These are phyloP conservation scores for Chaetomium strumarium DNA, from an alignment of 2,329 filamentous ascomycete species.

Conservation along the genomic window DNA sequence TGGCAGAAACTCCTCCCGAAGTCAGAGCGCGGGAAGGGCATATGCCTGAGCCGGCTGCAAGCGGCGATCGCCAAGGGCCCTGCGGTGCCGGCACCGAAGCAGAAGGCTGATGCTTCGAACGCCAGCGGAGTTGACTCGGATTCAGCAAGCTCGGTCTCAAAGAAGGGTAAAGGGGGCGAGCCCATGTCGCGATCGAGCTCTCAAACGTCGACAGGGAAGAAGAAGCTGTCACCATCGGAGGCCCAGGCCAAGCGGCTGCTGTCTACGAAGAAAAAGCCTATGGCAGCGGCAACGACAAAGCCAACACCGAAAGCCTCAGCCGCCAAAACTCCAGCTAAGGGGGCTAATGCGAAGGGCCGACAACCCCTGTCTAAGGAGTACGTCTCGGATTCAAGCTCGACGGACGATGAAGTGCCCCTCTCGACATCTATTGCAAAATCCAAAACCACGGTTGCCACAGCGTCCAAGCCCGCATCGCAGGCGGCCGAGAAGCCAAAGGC, in stretches of 20 bases:
- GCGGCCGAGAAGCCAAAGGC: slow-evolving; percentile 23
- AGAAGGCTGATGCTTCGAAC: slow-evolving; percentile 46
- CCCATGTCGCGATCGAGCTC: slow-evolving; percentile 26
- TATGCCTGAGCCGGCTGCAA: slow-evolving; percentile 56
- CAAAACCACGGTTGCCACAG: slow-evolving; percentile 14
- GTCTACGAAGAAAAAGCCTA: slow-evolving; percentile 37
- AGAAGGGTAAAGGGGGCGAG: slow-evolving; percentile 38
- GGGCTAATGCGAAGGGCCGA: slow-evolving; percentile 35
- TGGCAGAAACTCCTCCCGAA: slow-evolving; percentile 57
- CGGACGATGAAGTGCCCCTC: slow-evolving; percentile 44
- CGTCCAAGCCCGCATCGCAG: slow-evolving; percentile 23
- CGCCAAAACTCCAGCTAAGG: slow-evolving; percentile 39
- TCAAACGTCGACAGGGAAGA: slow-evolving; percentile 47
- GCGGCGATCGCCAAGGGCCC: slow-evolving; percentile 50
- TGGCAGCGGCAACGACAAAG: slow-evolving; percentile 34
- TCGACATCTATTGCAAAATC: slow-evolving; percentile 30
- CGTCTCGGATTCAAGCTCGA: slow-evolving; percentile 50
- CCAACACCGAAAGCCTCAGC: slow-evolving; percentile 34
- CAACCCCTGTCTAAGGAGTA: slow-evolving; percentile 51
- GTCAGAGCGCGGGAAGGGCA: slow-evolving; percentile 54
- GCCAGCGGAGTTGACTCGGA: slow-evolving; percentile 30
- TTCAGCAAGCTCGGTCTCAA: slow-evolving; percentile 30
- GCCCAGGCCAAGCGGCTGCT: slow-evolving; percentile 52
- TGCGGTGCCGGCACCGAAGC: slow-evolving; percentile 43
- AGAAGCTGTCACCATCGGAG: slow-evolving; percentile 50